These are phyloP conservation scores for Lotmaria passim DNA, from an alignment of 208 protist genomes.

Conservation along the genomic window DNA sequence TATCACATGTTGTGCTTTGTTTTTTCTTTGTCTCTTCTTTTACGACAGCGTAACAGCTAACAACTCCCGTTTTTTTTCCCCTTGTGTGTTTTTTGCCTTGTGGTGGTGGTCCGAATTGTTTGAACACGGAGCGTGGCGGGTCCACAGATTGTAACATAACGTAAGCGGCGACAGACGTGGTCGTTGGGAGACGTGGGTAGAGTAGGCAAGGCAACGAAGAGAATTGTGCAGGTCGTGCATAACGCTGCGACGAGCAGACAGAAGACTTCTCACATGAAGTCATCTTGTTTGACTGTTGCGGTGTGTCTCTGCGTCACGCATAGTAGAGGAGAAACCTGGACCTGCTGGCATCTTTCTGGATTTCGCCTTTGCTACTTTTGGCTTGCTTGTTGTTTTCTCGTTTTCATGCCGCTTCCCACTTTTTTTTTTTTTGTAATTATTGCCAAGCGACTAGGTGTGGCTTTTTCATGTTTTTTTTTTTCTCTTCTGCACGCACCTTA, in stretches of 20 bases:
- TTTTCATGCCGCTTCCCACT: not conserved
- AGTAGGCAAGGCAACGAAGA: not conserved
- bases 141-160: conserved; percentile 25
- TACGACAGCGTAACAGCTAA: not conserved
- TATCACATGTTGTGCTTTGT: not conserved
- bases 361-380: not conserved
- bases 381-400: not conserved
- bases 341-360: not conserved
- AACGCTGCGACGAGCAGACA: not conserved
- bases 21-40: not conserved
- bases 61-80: not conserved
- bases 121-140: conserved; percentile 7
- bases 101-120: conserved; percentile 7
- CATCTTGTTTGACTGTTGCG: not conserved
- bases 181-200: not conserved
- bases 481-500: conserved; percentile 2
- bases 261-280: conserved; percentile 21
- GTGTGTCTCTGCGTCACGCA: not conserved
- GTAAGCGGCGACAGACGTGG: not conserved
- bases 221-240: not conserved
- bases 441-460: no score
- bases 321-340: not conserved
- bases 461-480: not conserved
- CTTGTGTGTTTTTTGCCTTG: not conserved
- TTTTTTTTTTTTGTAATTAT: no score